Evolutionary conservation across 2,329 filamentous ascomycete genomes (phyloP), one percentile per base, ranked within the genome.

Genomic region (Ophiostoma angusticollis): DNA sequence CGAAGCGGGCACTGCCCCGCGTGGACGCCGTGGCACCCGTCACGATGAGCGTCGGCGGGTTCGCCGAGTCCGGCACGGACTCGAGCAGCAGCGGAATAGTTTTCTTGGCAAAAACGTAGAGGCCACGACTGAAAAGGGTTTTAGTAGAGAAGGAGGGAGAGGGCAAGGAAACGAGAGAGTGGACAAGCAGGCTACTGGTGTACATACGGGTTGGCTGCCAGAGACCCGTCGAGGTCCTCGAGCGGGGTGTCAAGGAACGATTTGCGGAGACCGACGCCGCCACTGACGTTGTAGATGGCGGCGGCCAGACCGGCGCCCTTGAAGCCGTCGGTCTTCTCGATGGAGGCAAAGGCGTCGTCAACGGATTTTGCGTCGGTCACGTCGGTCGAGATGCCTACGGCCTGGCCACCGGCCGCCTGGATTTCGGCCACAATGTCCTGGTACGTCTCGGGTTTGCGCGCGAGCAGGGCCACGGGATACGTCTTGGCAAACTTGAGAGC

Each of bases 21-120:
- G 89, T 49, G 0, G 80, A 84, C 0, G 84, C 86, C 0, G 86
- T 93, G 0, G 86, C 85, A 23, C 86, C 86, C 0, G 86, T 93
- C 58, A 93, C 82, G 51, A 94, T 80, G 16, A 94, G 64, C 0
- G 80, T 80, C 0, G 85, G 85, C 5, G 85, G 83, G 52, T 84
- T 60, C 23, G 70, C 64, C 0, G 70, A 58, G 31, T 63, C 60
- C 0, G 58, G 56, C 1, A 75, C 70, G 0, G 77, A 66, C 17
- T 75, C 67, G 2, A 87, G 67, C 1, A 93, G 70, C 1, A 79
- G 65, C 0, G 86, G 85, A 1, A 93, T 60, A 1, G 73, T 64
- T 3, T 68, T 65, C 56, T 89, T 78, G 1, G 83, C 75, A 57
- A 93, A 93, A 50, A 78, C 61, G 57, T 84, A 85, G 21, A 81